These are phyloP conservation scores for Acanthamoeba healyi DNA, from an alignment of 208 protist genomes.

Conservation along the genomic window DNA sequence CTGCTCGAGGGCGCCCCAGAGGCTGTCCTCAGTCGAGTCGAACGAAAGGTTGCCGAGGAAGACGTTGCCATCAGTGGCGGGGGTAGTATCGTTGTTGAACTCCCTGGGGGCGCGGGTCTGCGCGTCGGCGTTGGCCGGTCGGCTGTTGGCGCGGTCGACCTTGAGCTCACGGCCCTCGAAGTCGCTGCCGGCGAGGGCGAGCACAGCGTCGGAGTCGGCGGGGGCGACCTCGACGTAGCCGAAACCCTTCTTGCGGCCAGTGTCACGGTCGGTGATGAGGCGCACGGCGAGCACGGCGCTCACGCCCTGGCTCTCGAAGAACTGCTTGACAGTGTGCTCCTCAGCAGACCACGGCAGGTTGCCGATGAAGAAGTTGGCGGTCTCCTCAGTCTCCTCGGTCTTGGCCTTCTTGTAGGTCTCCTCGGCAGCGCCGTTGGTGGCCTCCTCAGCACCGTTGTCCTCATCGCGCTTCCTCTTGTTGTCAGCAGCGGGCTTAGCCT, in stretches of 20 bases:
- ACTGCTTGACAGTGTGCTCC: conserved; percentile 1
- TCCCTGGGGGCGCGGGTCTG: not conserved
- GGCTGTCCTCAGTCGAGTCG: conserved; percentile 58
- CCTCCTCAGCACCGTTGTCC: not conserved
- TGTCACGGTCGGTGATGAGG: conserved; percentile 57
- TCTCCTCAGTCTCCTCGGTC: not conserved
- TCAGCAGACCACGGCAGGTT: conserved; percentile 22
- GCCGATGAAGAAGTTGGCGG: conserved; percentile 47
- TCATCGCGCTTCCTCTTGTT: conserved; percentile 35
- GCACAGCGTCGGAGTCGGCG: not conserved
- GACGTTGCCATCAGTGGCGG: conserved; percentile 33
- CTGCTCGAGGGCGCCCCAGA: conserved; percentile 32
- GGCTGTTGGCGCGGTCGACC: conserved; percentile 33
- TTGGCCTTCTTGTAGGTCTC: conserved; percentile 44
- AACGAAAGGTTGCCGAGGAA: conserved; percentile 61
- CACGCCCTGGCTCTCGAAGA: conserved; percentile 8
- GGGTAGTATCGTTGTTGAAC: no score
- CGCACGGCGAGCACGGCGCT: not conserved
- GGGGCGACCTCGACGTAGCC: not conserved
- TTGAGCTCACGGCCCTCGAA: conserved; percentile 32
- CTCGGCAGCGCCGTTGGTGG: not conserved
- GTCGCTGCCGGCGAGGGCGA: not conserved
- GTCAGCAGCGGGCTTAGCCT: not conserved
- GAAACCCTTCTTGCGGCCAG: conserved; percentile 20
- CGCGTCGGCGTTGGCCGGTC: not conserved